These are phyloP conservation scores for Phytopythium ostracodes DNA, from an alignment of 352 stramenopile species.

Conservation along the genomic window DNA sequence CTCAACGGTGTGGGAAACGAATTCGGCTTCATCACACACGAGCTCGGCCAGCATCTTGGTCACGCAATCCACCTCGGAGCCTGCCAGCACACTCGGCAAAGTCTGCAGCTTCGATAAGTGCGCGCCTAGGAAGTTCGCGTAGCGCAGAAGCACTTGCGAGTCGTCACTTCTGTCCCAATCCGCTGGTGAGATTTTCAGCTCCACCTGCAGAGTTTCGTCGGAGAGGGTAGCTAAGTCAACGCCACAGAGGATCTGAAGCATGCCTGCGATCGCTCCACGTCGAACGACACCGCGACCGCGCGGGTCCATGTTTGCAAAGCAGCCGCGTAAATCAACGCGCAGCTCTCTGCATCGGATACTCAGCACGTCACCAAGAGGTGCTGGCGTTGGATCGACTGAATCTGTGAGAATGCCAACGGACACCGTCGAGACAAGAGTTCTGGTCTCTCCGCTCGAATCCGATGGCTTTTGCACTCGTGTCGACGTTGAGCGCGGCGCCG, in stretches of 20 bases:
- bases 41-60: slow-evolving; percentile 22
- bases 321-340: slow-evolving; percentile 20
- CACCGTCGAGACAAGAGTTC: slow-evolving; percentile 4
- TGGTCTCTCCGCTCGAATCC: background rate
- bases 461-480: slow-evolving; percentile 3
- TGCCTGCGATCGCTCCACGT: slow-evolving; percentile 15
- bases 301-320: slow-evolving; percentile 21
- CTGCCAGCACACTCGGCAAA: slow-evolving; percentile 5
- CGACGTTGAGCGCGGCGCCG: background rate
- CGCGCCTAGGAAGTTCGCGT: slow-evolving; percentile 17
- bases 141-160: slow-evolving; percentile 18
- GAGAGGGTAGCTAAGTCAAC: slow-evolving; percentile 5
- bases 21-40: slow-evolving; percentile 14
- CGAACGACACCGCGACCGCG: slow-evolving; percentile 23
- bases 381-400: slow-evolving; percentile 2
- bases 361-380: slow-evolving; percentile 16
- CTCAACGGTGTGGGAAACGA: slow-evolving; percentile 8
- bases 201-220: slow-evolving; percentile 1
- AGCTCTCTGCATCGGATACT: slow-evolving; percentile 24
- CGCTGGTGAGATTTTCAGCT: slow-evolving; percentile 12
- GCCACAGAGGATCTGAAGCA: slow-evolving; percentile 26
- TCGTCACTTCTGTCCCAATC: slow-evolving; percentile 14
- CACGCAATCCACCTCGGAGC: slow-evolving; percentile 13
- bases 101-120: slow-evolving; percentile 13
- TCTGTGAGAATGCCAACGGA: slow-evolving; percentile 30